phyloP scores from a whole-genome alignment of 495 filamentous ascomycete species.

The Symbiotaphrina buchneri region DNA sequence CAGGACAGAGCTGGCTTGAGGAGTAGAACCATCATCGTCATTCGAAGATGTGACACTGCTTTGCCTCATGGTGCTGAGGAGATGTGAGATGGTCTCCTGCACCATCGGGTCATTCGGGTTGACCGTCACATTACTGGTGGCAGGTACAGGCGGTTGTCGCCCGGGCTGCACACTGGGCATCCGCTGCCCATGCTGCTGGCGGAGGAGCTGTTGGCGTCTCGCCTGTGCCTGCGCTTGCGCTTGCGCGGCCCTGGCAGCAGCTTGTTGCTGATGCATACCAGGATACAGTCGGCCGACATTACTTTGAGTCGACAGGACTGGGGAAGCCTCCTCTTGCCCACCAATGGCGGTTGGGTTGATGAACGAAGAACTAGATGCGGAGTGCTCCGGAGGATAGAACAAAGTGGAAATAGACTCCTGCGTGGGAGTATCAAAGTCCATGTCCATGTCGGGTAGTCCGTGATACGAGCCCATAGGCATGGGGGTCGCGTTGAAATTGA shows the following conservation, averaged over 20 bases:
- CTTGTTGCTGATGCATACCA: constrained; percentile 75
- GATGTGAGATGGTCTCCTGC: constrained; percentile 67
- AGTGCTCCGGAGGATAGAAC: constrained; percentile 20
- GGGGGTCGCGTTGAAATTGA: constrained; percentile 27
- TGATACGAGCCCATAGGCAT: background rate
- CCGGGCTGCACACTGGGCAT: constrained; percentile 6
- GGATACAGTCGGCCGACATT: constrained; percentile 56
- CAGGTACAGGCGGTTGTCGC: constrained; percentile 14
- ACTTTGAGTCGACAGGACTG: constrained; percentile 18
- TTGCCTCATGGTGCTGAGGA: constrained; percentile 66
- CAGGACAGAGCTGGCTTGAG: constrained; percentile 21
- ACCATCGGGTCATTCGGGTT: constrained; percentile 36
- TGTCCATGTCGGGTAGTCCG: constrained; percentile 16
- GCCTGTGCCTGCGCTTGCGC: constrained; percentile 45
- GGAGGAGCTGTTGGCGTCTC: constrained; percentile 33
- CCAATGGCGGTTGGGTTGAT: constrained; percentile 51
- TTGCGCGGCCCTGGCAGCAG: constrained; percentile 51
- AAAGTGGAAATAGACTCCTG: constrained; percentile 15
- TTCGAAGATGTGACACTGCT: constrained; percentile 25
- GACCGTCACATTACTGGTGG: constrained; percentile 3
- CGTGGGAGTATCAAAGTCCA: constrained; percentile 35
- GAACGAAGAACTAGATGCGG: constrained; percentile 18
- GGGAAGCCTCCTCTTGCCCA: constrained; percentile 25
- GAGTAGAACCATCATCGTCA: constrained; percentile 24
- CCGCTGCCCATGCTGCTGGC: constrained; percentile 9